phyloP scores from a whole-genome alignment of 2,329 filamentous ascomycete genomes.

The Claviceps capensis region DNA sequence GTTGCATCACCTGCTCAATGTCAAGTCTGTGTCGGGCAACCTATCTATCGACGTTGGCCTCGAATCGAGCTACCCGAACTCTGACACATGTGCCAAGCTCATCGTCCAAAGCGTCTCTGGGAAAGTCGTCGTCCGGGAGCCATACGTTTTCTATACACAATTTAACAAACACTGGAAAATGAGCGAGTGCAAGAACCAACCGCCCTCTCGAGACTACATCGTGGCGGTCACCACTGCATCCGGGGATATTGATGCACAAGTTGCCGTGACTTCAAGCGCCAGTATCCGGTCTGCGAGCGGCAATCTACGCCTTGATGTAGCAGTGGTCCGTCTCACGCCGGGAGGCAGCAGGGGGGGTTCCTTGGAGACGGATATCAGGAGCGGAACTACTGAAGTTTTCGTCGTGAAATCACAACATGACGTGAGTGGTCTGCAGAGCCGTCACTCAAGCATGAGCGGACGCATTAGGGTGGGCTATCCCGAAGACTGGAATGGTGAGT shows the following conservation, averaged over 20 bases:
- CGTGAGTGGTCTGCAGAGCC: conserved; percentile 23
- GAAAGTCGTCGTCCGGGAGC: not conserved
- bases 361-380: conserved; percentile 30
- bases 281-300: conserved; percentile 28
- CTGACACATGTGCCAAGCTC: not conserved
- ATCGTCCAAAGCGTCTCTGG: not conserved
- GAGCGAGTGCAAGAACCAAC: not conserved
- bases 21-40: conserved; percentile 30
- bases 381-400: conserved; percentile 25
- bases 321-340: conserved; percentile 28
- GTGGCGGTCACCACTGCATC: not conserved
- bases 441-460: conserved; percentile 32
- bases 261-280: conserved; percentile 25
- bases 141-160: not conserved
- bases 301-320: conserved; percentile 19
- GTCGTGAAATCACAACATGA: conserved; percentile 8
- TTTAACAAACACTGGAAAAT: not conserved
- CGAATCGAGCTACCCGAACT: not conserved
- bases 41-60: conserved; percentile 12
- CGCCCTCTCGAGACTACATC: not conserved
- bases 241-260: conserved; percentile 12
- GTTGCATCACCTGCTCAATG: conserved; percentile 32
- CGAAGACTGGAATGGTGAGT: conserved; percentile 32
- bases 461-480: conserved; percentile 31
- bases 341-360: conserved; percentile 11